These are phyloP conservation scores for Suillus cothurnatus DNA, from an alignment of 768 basidiomycete species.

Conservation along the genomic window DNA sequence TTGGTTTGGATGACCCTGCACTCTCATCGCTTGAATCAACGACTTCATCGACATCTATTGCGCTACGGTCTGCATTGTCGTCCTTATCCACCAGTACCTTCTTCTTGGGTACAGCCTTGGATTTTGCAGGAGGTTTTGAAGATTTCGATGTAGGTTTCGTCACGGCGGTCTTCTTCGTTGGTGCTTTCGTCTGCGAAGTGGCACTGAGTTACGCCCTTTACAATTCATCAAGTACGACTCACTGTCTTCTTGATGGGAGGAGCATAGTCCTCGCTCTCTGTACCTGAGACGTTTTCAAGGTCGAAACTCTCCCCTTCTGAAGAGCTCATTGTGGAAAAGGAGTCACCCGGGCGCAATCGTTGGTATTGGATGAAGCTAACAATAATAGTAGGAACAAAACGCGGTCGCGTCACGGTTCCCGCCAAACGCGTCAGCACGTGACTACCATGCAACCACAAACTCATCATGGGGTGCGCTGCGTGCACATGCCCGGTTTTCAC, in stretches of 20 bases:
- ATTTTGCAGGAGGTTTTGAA: conserved; percentile 47
- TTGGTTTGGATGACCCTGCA: conserved; percentile 26
- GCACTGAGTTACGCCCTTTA: conserved; percentile 21
- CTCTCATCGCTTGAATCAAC: conserved; percentile 43
- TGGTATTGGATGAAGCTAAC: conserved; percentile 10
- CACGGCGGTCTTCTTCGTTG: conserved; percentile 39
- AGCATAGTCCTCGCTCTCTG: conserved; percentile 69
- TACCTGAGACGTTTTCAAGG: conserved; percentile 55
- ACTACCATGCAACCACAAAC: neutral
- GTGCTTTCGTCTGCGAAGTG: conserved; percentile 30
- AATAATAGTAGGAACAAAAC: neutral
- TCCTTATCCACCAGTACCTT: conserved; percentile 68
- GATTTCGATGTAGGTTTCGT: conserved; percentile 45
- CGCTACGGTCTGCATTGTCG: conserved; percentile 57
- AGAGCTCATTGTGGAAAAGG: conserved; percentile 58
- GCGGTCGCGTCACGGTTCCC: neutral
- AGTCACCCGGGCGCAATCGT: neutral
- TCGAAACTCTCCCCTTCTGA: conserved; percentile 74
- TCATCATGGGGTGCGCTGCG: too few relatives aligned
- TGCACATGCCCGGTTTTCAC: too few relatives aligned
- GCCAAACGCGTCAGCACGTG: neutral
- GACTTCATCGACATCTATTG: conserved; percentile 41
- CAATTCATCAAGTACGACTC: conserved; percentile 6
- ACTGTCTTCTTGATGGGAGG: conserved; percentile 61
- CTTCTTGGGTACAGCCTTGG: conserved; percentile 65